Percentiles rank a stretch among this genome's conserved stretches.
These are phyloP conservation scores for Pezicula carpinea DNA, from an alignment of 2,329 filamentous ascomycete species.

Conservation along the genomic window DNA sequence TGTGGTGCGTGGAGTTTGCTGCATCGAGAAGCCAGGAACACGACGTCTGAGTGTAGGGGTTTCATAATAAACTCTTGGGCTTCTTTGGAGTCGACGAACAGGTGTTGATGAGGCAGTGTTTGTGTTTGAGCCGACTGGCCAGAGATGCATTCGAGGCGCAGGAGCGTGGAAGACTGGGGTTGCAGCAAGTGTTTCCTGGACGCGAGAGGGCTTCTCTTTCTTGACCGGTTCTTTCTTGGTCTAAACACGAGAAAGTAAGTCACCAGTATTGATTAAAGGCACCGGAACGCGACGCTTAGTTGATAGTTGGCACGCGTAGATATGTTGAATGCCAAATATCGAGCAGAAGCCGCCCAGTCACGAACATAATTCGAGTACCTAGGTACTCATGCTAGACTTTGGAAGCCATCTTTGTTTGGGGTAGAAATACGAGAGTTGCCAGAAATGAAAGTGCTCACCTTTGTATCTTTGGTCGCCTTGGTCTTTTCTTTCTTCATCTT, in stretches of 20 bases:
- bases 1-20: constrained; percentile 6
- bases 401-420: too few species aligned
- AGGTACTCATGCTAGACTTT: too few species aligned
- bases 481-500: constrained; percentile 23
- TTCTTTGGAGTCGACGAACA: constrained; percentile 7
- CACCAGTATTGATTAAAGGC: too few species aligned
- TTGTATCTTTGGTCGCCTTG: neutral
- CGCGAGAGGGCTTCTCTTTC: constrained; percentile 8
- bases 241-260: too few species aligned
- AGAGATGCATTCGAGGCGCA: constrained; percentile 28
- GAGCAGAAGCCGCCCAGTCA: too few species aligned
- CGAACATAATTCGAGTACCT: too few species aligned
- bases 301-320: too few species aligned
- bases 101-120: constrained; percentile 5
- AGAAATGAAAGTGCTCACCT: too few species aligned
- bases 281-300: too few species aligned
- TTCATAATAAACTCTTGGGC: constrained; percentile 14
- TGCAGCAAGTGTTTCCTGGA: constrained; percentile 1
- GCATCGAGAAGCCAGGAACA: constrained; percentile 20
- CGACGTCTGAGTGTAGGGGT: constrained; percentile 23
- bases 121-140: constrained; percentile 10
- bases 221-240: constrained; percentile 3
- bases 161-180: constrained; percentile 24
- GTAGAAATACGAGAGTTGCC: too few species aligned
- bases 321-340: too few species aligned